These are phyloP conservation scores for Alopecurus myosuroides DNA, from an alignment of 176 grass and related monocot genomes.

Conservation along the genomic window DNA sequence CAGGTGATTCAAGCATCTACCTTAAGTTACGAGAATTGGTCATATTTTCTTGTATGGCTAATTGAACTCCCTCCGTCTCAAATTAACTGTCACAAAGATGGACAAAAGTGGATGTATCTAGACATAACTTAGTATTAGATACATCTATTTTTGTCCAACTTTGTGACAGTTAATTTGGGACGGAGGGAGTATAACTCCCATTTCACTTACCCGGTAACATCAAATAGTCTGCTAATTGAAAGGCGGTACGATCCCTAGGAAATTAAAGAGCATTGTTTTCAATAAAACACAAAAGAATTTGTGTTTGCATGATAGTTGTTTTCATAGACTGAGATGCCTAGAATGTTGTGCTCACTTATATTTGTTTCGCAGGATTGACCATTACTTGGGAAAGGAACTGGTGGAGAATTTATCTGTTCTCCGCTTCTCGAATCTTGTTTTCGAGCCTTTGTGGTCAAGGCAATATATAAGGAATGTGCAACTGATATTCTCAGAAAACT, in stretches of 20 bases:
- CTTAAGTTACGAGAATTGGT: background rate
- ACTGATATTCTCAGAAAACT: constrained; percentile 92
- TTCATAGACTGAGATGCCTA: background rate
- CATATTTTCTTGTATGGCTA: background rate
- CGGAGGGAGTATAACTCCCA: background rate
- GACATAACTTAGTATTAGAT: too few relatives aligned
- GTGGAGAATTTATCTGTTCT: constrained; percentile 92
- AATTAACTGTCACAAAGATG: too few relatives aligned
- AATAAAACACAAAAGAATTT: too few relatives aligned
- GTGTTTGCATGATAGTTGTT: background rate
- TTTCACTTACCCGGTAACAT: background rate
- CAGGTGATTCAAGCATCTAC: constrained; percentile 49
- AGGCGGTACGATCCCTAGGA: background rate
- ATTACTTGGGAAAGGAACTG: constrained; percentile 90
- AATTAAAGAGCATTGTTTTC: background rate
- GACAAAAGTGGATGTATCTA: too few relatives aligned
- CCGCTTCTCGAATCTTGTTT: constrained; percentile 94
- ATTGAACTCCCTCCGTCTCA: too few relatives aligned
- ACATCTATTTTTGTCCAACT: too few relatives aligned
- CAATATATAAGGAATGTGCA: constrained; percentile 93
- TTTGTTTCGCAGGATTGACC: constrained; percentile 63
- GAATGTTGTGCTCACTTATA: constrained; percentile 10
- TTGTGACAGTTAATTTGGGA: too few relatives aligned
- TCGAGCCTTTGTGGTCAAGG: constrained; percentile 97
- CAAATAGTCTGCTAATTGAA: background rate